Base-by-base conservation (phyloP, 495 filamentous ascomycete species). In the Aspergillus diversus region DNA sequence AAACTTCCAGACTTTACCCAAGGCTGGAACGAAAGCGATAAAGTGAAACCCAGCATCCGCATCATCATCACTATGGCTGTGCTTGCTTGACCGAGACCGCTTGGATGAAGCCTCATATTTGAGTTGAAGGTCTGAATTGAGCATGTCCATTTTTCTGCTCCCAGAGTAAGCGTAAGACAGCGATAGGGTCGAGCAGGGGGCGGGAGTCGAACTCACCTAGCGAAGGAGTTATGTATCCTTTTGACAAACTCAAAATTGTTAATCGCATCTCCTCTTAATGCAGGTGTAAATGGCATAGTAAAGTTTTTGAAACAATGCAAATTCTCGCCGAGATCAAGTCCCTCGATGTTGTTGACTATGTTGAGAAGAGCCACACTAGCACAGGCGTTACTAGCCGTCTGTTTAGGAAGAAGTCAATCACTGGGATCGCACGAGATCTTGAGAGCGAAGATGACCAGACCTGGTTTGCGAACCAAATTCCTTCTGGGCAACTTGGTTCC, bases 401-500 rank as follows among this genome's bases (percentile, higher is more conserved):
- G 61, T 7, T 50, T 5, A 0, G 15, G 15, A 53, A 57, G 3
- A 68, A 59, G 60, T 62, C 66, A 17, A 50, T 21, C 16, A 68
- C 53, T 5, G 33, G 5, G 31, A 9, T 37, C 31, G 9, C 34
- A 21, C 32, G 27, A 37, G 34, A 7, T 51, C 27, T 54, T 11
- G 15, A 32, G 7, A 27, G 32, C 48, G 50, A 12, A 35, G 12
- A 50, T 11, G 7, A 31, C 62, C 77, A 50, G 66, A 91, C 90
- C 78, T 98, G 95, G 67, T 97, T 97, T 13, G 92, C 92, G 75
- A 97, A 97, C 95, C 95, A 99, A 33, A 97, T 74, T 6, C 87
- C 80, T 16, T 87, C 78, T 0, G 90, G 89, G 62, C 88, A 90
- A 46, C 69, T 81, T 11, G 78, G 71, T 66, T 85, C 83, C 63